Evolutionary conservation across 176 grass and related monocot genomes (phyloP).

Genomic region (Oryza rufipogon): DNA sequence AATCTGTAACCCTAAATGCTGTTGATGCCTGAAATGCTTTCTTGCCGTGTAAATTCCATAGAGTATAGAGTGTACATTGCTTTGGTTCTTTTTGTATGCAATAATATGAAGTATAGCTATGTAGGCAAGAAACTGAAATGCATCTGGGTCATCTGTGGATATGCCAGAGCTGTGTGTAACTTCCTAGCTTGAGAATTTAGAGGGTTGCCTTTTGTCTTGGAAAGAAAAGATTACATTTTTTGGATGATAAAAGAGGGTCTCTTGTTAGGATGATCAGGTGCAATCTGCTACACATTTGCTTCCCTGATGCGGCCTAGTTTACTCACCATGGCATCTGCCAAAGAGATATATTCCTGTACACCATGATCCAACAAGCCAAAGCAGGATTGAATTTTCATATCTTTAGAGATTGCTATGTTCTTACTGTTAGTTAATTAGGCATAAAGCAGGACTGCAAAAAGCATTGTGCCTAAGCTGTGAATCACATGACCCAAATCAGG

Average conservation of each 20-base stretch:
- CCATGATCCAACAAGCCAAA: neutral
- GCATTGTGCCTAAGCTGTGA: slow-evolving; percentile 26
- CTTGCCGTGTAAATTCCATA: slow-evolving; percentile 45
- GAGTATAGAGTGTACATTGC: slow-evolving; percentile 44
- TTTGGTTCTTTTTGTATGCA: slow-evolving; percentile 47
- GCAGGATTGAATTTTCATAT: neutral
- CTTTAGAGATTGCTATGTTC: neutral
- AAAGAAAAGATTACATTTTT: neutral
- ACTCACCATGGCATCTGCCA: neutral
- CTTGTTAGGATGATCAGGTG: slow-evolving; percentile 10
- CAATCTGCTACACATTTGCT: slow-evolving; percentile 21
- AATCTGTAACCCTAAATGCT: slow-evolving; percentile 48
- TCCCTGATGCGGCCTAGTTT: neutral
- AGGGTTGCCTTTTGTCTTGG: neutral
- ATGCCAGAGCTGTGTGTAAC: slow-evolving; percentile 45
- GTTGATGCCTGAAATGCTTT: slow-evolving; percentile 48
- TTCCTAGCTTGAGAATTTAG: slow-evolving; percentile 34
- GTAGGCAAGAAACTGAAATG: slow-evolving; percentile 31
- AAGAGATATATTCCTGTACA: neutral
- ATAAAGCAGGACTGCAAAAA: slow-evolving; percentile 35
- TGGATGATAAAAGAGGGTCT: neutral
- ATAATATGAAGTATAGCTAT: slow-evolving; percentile 42
- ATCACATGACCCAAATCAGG: slow-evolving; percentile 39
- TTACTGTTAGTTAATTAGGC: slow-evolving; percentile 14
- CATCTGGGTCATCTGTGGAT: slow-evolving; percentile 28